Conservation (phyloP, 768 basidiomycete genomes). For the Boletus pseudo-olivaceus region DNA sequence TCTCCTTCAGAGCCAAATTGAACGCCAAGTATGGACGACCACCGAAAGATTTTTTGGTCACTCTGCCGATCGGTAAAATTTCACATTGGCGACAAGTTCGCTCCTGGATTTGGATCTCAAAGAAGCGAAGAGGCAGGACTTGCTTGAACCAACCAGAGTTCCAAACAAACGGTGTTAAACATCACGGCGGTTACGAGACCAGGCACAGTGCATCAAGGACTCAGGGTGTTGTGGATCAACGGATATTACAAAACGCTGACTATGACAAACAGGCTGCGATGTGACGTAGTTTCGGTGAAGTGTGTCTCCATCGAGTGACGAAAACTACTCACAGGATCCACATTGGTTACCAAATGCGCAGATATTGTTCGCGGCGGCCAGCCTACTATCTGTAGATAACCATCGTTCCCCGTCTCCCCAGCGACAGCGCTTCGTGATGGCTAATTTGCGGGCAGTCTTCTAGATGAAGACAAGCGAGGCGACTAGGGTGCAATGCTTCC, state of each 20-base stretch:
- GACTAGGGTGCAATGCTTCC: slow-evolving; percentile 32
- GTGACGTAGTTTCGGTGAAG: slow-evolving; percentile 17
- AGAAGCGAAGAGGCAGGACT: slow-evolving; percentile 1
- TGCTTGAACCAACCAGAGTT: neutral
- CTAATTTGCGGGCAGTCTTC: slow-evolving; percentile 39
- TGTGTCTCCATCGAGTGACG: slow-evolving; percentile 6
- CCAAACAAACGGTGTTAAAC: neutral
- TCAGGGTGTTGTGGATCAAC: slow-evolving; percentile 18
- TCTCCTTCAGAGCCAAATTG: slow-evolving; percentile 14
- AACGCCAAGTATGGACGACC: slow-evolving; percentile 1
- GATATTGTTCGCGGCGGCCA: neutral
- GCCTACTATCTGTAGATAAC: slow-evolving; percentile 23
- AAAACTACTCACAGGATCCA: slow-evolving; percentile 23
- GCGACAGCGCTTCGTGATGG: slow-evolving; percentile 35
- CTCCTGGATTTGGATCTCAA: neutral
- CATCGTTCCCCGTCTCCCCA: slow-evolving; percentile 37
- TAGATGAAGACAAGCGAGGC: slow-evolving; percentile 43
- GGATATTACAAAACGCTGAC: slow-evolving; percentile 23
- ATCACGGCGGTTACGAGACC: slow-evolving; percentile 15
- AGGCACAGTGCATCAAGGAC: slow-evolving; percentile 1
- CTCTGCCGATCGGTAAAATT: neutral
- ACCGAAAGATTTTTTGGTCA: neutral
- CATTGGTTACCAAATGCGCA: slow-evolving; percentile 5
- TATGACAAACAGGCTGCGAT: slow-evolving; percentile 13
- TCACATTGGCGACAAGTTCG: neutral